phyloP scores from a whole-genome alignment of 1,139 yeast genomes.

The Yamadazyma siamensis region DNA sequence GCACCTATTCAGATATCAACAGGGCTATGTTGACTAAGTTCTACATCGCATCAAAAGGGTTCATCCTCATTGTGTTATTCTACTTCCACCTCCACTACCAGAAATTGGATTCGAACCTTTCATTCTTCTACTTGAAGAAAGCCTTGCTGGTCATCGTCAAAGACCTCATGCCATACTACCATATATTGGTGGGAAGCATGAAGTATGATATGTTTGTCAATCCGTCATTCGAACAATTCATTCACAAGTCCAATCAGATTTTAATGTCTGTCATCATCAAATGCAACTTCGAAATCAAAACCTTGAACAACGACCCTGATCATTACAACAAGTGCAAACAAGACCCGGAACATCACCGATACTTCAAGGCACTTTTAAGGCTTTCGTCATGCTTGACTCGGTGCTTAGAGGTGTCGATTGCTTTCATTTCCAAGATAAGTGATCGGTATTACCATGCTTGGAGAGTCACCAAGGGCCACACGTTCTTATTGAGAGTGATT shows the following conservation, averaged over 20 bases:
- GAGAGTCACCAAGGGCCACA: conserved; percentile 47
- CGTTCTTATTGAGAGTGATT: conserved; percentile 25
- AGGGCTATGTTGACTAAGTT: conserved; percentile 25
- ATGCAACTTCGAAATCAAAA: conserved; percentile 21
- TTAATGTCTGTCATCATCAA: conserved; percentile 31
- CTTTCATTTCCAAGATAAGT: conserved; percentile 35
- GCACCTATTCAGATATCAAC: conserved; percentile 15
- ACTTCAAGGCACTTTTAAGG: conserved; percentile 23
- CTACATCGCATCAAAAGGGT: conserved; percentile 27
- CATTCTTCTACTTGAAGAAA: conserved; percentile 37
- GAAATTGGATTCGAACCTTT: conserved; percentile 18
- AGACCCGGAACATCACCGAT: conserved; percentile 17
- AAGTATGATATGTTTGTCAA: conserved; percentile 40
- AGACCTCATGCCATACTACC: conserved; percentile 40
- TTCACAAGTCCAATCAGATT: conserved; percentile 37
- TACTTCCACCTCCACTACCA: conserved; percentile 44
- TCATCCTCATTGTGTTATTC: conserved; percentile 33
- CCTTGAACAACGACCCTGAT: conserved; percentile 13
- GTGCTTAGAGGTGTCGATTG: conserved; percentile 35
- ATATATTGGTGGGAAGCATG: conserved; percentile 28
- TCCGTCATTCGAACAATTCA: conserved; percentile 37
- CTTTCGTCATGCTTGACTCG: conserved; percentile 31
- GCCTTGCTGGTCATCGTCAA: conserved; percentile 25
- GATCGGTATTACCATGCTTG: conserved; percentile 49
- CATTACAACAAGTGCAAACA: conserved; percentile 16